Conservation (phyloP, 331 rosid species). For the Rhamnella rubrinervis region DNA sequence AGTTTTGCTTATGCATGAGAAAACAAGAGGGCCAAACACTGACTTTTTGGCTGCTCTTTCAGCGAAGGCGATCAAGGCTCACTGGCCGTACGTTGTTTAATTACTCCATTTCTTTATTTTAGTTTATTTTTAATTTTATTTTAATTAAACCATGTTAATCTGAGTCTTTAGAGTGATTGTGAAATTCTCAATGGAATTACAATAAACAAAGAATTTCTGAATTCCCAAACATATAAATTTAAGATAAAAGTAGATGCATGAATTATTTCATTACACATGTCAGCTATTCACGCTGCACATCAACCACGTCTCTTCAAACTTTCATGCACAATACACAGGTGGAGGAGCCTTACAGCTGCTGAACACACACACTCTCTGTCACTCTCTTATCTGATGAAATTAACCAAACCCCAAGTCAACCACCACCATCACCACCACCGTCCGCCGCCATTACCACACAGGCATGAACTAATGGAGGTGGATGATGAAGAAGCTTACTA, state of each 20-base stretch:
- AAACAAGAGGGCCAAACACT: not conserved
- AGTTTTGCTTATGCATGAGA: slow-evolving; percentile 7
- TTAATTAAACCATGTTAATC: too few species aligned
- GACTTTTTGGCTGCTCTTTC: too few species aligned
- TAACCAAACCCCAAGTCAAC: slow-evolving; percentile 3
- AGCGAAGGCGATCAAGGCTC: too few species aligned
- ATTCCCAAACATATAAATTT: too few species aligned
- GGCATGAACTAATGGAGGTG: slow-evolving; percentile 32
- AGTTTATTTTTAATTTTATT: too few species aligned
- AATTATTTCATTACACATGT: slow-evolving; percentile 13
- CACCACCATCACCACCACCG: not conserved
- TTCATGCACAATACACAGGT: slow-evolving; percentile 47
- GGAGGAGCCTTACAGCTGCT: slow-evolving; percentile 15
- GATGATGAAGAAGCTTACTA: slow-evolving; percentile 2
- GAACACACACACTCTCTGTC: not conserved
- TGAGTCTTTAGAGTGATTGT: too few species aligned
- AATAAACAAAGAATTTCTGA: too few species aligned
- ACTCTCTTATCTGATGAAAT: slow-evolving; percentile 7
- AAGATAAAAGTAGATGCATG: too few species aligned
- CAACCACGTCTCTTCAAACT: slow-evolving; percentile 36
- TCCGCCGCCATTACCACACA: not conserved
- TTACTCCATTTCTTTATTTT: too few species aligned
- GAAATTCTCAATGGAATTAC: too few species aligned
- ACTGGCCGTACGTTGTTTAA: too few species aligned
- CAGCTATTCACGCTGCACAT: slow-evolving; percentile 23